Percentiles rank a stretch among this genome's conserved stretches.
These are phyloP conservation scores for Tanacetum coccineum DNA, from an alignment of 129 eudicot species.

Conservation along the genomic window DNA sequence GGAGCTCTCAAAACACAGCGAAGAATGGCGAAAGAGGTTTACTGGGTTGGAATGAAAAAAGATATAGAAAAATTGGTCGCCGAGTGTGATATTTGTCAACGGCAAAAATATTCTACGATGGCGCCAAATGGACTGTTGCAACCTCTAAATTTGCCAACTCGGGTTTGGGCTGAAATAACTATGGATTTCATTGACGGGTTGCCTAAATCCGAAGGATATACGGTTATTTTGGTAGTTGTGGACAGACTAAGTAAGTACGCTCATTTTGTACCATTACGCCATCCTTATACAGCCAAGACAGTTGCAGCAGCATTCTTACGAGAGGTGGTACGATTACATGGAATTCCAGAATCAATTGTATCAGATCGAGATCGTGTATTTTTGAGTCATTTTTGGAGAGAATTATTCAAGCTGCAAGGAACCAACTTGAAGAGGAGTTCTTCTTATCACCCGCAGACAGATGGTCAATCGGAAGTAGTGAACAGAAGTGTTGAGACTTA, in stretches of 20 bases:
- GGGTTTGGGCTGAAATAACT: background rate
- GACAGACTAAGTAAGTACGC: background rate
- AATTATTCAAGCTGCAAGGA: background rate
- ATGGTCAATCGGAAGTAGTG: background rate
- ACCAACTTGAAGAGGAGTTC: background rate
- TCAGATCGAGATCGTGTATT: too few species aligned
- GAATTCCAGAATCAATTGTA: too few species aligned
- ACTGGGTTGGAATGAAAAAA: background rate
- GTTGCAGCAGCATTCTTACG: too few species aligned
- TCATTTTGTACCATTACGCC: background rate
- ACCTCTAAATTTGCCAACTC: background rate
- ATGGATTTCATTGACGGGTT: constrained; percentile 6
- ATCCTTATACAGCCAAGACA: background rate
- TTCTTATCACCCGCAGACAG: background rate
- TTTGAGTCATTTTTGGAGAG: background rate
- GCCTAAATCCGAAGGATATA: background rate
- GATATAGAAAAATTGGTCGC: background rate
- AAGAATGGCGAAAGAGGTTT: background rate
- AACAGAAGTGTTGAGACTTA: background rate
- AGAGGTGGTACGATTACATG: too few species aligned
- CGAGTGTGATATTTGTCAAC: background rate
- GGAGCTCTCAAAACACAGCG: background rate
- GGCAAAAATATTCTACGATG: background rate
- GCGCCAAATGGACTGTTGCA: background rate
- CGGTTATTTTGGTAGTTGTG: background rate